These are phyloP conservation scores for Acanthamoeba rhysodes DNA, from an alignment of 208 protist genomes.

Conservation along the genomic window DNA sequence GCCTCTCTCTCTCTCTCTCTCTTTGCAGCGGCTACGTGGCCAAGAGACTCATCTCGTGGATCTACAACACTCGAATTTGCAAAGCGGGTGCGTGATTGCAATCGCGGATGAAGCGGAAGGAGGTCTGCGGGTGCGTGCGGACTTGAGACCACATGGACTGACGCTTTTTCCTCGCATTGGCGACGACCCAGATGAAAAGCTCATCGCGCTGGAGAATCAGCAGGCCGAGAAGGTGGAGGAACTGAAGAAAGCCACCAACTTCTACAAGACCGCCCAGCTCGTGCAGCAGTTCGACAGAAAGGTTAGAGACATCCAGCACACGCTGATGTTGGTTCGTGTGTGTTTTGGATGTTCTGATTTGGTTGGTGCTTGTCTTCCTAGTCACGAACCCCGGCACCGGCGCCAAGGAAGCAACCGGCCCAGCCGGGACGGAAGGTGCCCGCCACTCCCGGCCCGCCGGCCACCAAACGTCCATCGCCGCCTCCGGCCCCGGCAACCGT, in stretches of 20 bases:
- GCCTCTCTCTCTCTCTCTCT: neutral
- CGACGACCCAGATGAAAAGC: constrained; percentile 20
- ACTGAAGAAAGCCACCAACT: constrained; percentile 64
- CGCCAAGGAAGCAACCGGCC: neutral
- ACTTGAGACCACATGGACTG: neutral
- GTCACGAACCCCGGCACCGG: neutral
- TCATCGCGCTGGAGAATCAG: constrained; percentile 55
- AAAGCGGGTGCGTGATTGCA: neutral
- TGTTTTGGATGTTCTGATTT: too few relatives aligned
- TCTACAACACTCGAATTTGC: constrained; percentile 52
- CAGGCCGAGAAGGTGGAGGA: constrained; percentile 70
- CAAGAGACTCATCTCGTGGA: constrained; percentile 41
- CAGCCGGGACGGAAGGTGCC: neutral
- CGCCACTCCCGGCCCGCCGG: neutral
- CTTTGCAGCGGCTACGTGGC: neutral
- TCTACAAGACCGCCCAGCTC: constrained; percentile 71
- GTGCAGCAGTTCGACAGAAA: constrained; percentile 61
- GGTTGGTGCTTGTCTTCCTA: neutral
- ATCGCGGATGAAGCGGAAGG: neutral
- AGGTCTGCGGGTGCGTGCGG: too few relatives aligned
- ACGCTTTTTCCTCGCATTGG: neutral
- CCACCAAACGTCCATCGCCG: neutral
- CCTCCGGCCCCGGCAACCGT: neutral
- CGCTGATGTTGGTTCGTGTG: too few relatives aligned
- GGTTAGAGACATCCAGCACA: too few relatives aligned